A percentile compares a stretch with the other conserved stretches of the same genome.
Evolutionary conservation across 2,329 filamentous ascomycete genomes (phyloP).

Genomic region (Cryphonectria japonica): DNA sequence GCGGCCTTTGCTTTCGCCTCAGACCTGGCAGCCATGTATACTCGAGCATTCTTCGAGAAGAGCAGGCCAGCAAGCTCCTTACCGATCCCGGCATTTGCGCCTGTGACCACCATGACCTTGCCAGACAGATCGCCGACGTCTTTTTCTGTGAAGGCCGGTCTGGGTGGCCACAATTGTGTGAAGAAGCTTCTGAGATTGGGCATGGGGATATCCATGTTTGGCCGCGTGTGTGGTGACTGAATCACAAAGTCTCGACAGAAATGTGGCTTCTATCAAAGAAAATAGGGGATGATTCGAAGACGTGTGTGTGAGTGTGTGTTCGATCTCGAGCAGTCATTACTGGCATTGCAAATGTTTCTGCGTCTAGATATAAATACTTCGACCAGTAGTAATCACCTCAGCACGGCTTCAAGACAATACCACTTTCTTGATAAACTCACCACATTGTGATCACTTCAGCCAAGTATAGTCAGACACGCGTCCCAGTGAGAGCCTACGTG

Average conservation of each 20-base stretch:
- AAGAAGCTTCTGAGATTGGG: not conserved
- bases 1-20: constrained; percentile 42
- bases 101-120: constrained; percentile 48
- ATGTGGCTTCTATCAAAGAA: not conserved
- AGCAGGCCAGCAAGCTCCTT: constrained; percentile 51
- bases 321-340: not conserved
- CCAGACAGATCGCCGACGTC: not conserved
- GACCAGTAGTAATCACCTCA: not conserved
- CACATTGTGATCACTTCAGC: not conserved
- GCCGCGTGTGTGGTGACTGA: not conserved
- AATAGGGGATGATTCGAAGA: not conserved
- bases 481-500: not conserved
- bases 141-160: not conserved
- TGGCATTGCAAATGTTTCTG: not conserved
- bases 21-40: constrained; percentile 52
- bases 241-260: not conserved
- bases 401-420: not conserved
- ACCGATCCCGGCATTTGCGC: constrained; percentile 42
- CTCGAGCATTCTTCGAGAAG: constrained; percentile 51
- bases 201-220: not conserved
- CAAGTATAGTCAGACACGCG: not conserved
- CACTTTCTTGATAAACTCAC: not conserved
- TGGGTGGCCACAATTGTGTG: not conserved
- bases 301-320: not conserved
- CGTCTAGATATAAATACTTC: not conserved